Base-by-base conservation (phyloP, 2,329 filamentous ascomycete species). In the Ambrosiella xylebori region DNA sequence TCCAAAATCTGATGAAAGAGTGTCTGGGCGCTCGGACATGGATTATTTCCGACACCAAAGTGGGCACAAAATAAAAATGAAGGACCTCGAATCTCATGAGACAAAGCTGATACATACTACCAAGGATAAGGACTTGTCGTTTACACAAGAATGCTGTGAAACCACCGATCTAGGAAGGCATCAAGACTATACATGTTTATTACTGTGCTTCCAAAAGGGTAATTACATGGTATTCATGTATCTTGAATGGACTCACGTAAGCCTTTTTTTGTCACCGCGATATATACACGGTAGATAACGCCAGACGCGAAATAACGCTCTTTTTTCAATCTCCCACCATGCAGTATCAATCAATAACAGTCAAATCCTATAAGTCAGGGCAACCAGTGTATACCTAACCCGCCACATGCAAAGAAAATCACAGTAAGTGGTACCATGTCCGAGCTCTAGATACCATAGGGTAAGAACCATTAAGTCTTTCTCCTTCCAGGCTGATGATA, bases 51-150 rank as follows among this genome's bases (percentile, higher is more conserved):
- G 13, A 35, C 35, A n/a, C 47, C 8, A 51, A 51, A 27, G 47
- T 35, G 27, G 47, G 47, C 17, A 19, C 7, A 19, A 51, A 19
- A 11, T 51, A 51, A 51, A 49, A 51, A 4, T 51, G 47, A 36
- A 51, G 47, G 47, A 51, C 47, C 47, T 27, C 27, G 47, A 19
- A 36, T 3, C 15, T n/a, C 27, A 55, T 59, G 57, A 59, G 57
- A 59, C 57, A 59, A 56, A 59, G 53, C 57, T 59, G 57, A 59
- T 59, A 56, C 57, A 59, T 11, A 17, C 8, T 6, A 35, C 17
- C 53, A 40, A 19, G 47, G 27, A 35, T 11, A 35, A 13, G n/a
- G 44, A 17, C 7, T 17, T 47, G n/a, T 13, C n/a, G 9, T 47
- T 15, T 47, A 15, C 13, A 13, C 13, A 47, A 13, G 44, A 17